A percentile compares a stretch with the other conserved stretches of the same genome.
Conservation (phyloP, 768 basidiomycete genomes). For the Trametes cingulata region DNA sequence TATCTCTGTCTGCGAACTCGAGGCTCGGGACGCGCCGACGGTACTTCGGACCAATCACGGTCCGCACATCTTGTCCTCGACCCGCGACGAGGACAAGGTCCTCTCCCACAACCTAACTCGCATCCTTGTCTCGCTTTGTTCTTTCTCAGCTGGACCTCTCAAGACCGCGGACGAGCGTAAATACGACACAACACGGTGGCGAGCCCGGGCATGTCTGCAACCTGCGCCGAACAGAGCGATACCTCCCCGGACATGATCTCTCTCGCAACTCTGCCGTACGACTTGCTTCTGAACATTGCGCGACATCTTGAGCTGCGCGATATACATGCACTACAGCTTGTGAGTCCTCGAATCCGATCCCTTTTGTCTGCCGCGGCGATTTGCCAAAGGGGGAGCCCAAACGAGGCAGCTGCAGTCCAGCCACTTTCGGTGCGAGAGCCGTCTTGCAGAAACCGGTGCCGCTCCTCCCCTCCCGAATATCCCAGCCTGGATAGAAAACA, state of each 20-base stretch:
- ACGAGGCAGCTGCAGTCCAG: neutral
- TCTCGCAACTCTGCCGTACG: slow-evolving; percentile 59
- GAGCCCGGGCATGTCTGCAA: slow-evolving; percentile 13
- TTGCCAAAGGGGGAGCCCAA: neutral
- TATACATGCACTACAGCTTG: slow-evolving; percentile 60
- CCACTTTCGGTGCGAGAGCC: neutral
- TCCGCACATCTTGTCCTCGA: slow-evolving; percentile 14
- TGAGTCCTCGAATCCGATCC: slow-evolving; percentile 37
- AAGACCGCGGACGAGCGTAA: too few relatives aligned
- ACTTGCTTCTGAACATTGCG: slow-evolving; percentile 68
- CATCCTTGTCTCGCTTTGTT: neutral
- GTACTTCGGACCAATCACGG: slow-evolving; percentile 10
- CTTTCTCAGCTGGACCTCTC: neutral
- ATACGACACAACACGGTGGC: slow-evolving; percentile 2
- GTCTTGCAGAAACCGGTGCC: neutral
- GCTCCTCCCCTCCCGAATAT: neutral
- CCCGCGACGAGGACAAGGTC: slow-evolving; percentile 8
- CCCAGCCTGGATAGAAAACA: neutral
- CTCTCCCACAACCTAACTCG: too few relatives aligned
- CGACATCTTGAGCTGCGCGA: slow-evolving; percentile 61
- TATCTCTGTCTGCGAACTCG: too few relatives aligned
- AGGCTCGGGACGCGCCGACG: neutral
- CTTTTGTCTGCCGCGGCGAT: neutral
- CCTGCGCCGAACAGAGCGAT: slow-evolving; percentile 11
- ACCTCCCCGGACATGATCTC: slow-evolving; percentile 31